These are phyloP conservation scores for Pleurotus pulmonarius DNA, from an alignment of 768 basidiomycete genomes.

Conservation along the genomic window DNA sequence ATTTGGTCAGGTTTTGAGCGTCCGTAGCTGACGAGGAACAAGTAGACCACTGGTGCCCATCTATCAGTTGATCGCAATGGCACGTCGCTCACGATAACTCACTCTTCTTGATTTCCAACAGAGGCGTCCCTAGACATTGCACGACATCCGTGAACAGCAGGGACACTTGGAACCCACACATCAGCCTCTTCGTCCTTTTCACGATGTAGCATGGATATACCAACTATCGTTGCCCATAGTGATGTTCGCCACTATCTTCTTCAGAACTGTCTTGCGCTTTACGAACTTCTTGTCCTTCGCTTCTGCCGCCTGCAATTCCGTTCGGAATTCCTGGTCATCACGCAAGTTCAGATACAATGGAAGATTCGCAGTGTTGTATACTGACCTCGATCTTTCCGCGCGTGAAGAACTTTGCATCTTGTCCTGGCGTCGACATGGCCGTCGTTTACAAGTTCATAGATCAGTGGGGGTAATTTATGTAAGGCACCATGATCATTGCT, in stretches of 20 bases:
- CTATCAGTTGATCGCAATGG: no score
- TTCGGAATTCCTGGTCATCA: conserved; percentile 70
- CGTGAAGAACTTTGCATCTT: conserved; percentile 91
- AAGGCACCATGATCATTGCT: neutral
- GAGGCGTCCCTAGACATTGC: conserved; percentile 90
- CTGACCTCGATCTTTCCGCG: conserved; percentile 87
- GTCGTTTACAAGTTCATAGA: neutral
- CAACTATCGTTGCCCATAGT: conserved; percentile 99
- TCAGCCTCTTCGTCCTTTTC: conserved; percentile 17
- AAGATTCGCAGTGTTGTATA: conserved; percentile 5
- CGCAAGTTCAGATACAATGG: neutral
- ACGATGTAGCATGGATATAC: conserved; percentile 33
- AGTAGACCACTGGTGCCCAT: conserved; percentile 79
- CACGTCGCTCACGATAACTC: conserved; percentile 19
- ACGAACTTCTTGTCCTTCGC: conserved; percentile 95
- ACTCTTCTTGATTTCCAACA: conserved; percentile 99
- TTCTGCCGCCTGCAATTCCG: conserved; percentile 87
- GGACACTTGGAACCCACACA: conserved; percentile 61
- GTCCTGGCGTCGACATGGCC: conserved; percentile 44
- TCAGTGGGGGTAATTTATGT: conserved; percentile 1
- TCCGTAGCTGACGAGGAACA: conserved; percentile 96
- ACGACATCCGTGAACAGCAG: conserved; percentile 94
- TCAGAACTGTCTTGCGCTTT: conserved; percentile 90
- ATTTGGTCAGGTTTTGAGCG: conserved; percentile 92
- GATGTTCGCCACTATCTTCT: conserved; percentile 98